Base-by-base conservation (phyloP, 1,284 basidiomycete species). In the Ustilago vetiveriae region DNA sequence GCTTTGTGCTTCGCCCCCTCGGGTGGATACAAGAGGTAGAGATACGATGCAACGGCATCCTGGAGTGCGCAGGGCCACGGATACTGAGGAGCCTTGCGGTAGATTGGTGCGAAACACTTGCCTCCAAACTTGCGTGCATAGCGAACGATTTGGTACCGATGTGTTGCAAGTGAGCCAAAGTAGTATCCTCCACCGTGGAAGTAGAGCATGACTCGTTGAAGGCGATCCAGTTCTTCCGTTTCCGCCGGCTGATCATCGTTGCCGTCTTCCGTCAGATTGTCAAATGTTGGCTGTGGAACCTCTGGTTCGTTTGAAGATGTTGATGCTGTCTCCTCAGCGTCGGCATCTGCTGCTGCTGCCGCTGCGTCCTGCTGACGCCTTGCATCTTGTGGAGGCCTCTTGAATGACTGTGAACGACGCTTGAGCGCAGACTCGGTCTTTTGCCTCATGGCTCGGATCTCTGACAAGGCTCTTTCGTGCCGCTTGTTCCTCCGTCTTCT, bases 1-100 rank as follows among this genome's bases (percentile, higher is more conserved):
- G 93, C 87, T 14, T 84, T 83, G 38, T 78, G 78, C 52, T 69
- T 82, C 8, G 90, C 88, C 9, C 83, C 87, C 0, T 87, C 84
- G 1, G 92, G 92, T 0, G 92, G 92, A 66, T 82, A 87, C 82
- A 86, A 88, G 81, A 86, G 87, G 84, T 85, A 98, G 82, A 86
- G 86, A 85, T 86, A 97, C 6, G 92, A 89, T 1, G 93, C 90
- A 10, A 96, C 78, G 42, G 89, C 85, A 82, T 96, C 94, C 78
- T 95, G 92, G 14, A 98, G 84, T 0, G 90, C 92, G 74, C 95
- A 98, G 0, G 95, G 95, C 83, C 97, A 98, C 0, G 95, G 95
- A 19, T 75, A 80, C 33, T 78, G 70, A 3, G 79, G 79, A 11
- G 79, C 78, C 51, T 79, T 78, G 22, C 82, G 77, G 54, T 82